Evolutionary conservation across 129 eudicot genomes (phyloP), one percentile per base, ranked within the genome.

Genomic region (Ambrosia artemisiifolia): DNA sequence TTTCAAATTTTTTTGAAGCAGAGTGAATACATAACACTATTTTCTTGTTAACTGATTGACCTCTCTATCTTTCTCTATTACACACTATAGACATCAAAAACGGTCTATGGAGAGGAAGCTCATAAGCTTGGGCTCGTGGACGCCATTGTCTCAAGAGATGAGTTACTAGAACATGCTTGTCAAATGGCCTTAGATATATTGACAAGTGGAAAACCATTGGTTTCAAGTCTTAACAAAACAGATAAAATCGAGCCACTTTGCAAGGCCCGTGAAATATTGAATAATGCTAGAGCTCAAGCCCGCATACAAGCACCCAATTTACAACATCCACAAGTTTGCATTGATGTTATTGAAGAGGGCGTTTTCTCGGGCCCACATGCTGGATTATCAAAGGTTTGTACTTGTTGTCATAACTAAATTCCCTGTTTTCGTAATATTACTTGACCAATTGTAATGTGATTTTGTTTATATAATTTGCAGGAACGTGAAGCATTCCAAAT

Each of bases 301-400:
- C 85, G 83, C 4, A 95, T 71, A 69, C 86, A 79, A 76, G 94
- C 99, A 71, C 99, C 99, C 6, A 95, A 95, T 78, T 83, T 95
- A 70, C 77, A 75, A 36, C 99, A 95, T 77, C 99, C 99, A 67
- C 79, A 84, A 75, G 89, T 86, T 86, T 88, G 96, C 85, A 88
- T 95, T 63, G 86, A 90, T 81, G 99, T 86, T 74, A 78, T 95
- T 69, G 99, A 95, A 85, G 94, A 88, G 83, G 97, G 97, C 63
- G 75, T 90, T 60, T 87, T 86, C 78, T 79, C 89, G 16, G 99
- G 99, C 48, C 89, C 96, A 4, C 91, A 90, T 71, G 97, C 87
- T 16, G 99, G 99, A 61, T 86, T 90, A 67, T 81, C 75, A 89
- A 95, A 95, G 97, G 97, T 90, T 64, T 35, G 63, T 69, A 50